Conservation (phyloP, 805 yeast genomes). For the Tetrapisispora iriomotensis region DNA sequence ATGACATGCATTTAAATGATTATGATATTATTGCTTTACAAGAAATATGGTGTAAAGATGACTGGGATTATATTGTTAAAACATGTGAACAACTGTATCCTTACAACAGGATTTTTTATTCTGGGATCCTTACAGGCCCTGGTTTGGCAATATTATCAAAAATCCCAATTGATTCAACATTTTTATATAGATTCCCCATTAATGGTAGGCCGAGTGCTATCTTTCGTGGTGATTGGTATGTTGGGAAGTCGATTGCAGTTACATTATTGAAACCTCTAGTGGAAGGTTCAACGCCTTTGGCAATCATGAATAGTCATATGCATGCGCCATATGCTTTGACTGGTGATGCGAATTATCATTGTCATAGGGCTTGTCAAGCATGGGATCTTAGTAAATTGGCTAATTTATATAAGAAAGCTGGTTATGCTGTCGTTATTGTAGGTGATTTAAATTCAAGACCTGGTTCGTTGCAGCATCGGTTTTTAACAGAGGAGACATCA, state of each 20-base stretch:
- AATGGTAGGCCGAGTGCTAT: slow-evolving; percentile 94
- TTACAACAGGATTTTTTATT: slow-evolving; percentile 55
- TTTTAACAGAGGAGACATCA: slow-evolving; percentile 60
- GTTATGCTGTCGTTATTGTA: slow-evolving; percentile 78
- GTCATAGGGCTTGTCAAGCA: slow-evolving; percentile 91
- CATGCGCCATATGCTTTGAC: slow-evolving; percentile 84
- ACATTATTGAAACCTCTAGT: slow-evolving; percentile 50
- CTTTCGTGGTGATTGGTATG: slow-evolving; percentile 93
- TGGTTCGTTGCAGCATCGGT: slow-evolving; percentile 68
- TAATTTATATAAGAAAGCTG: slow-evolving; percentile 51
- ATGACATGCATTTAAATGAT: background rate
- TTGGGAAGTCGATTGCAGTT: slow-evolving; percentile 81
- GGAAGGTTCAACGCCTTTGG: slow-evolving; percentile 46
- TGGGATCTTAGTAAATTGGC: slow-evolving; percentile 82
- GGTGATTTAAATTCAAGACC: slow-evolving; percentile 92
- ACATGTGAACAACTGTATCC: slow-evolving; percentile 44
- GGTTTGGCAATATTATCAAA: slow-evolving; percentile 81
- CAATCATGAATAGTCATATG: slow-evolving; percentile 85
- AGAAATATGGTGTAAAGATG: slow-evolving; percentile 84
- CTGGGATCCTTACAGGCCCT: slow-evolving; percentile 89
- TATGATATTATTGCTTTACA: slow-evolving; percentile 75
- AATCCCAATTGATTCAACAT: slow-evolving; percentile 71
- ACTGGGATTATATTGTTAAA: slow-evolving; percentile 57
- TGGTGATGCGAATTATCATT: slow-evolving; percentile 84
- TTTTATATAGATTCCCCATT: slow-evolving; percentile 75